Evolutionary conservation across 768 basidiomycete genomes (phyloP).

Genomic region (Lentinula sp.): DNA sequence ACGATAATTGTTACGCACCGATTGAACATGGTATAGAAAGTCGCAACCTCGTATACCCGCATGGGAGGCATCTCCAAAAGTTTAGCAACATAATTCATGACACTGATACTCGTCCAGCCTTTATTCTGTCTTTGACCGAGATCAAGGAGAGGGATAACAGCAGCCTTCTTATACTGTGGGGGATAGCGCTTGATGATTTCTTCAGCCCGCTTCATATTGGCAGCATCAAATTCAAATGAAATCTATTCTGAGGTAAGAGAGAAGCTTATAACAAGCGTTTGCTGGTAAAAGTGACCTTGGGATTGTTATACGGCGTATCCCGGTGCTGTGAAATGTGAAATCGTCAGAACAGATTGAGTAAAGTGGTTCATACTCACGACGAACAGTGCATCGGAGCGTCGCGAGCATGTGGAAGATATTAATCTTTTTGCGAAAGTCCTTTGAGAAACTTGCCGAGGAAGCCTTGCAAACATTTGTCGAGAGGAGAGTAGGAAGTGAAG

Average conservation of each 20-base stretch:
- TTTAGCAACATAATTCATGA: conserved; percentile 98
- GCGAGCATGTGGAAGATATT: conserved; percentile 36
- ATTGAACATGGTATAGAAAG: conserved; percentile 99
- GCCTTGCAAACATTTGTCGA: conserved; percentile 24
- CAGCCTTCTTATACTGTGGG: conserved; percentile 97
- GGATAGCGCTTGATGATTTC: conserved; percentile 94
- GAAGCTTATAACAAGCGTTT: background rate
- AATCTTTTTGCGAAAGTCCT: conserved; percentile 22
- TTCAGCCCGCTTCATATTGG: conserved; percentile 79
- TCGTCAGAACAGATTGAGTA: conserved; percentile 9
- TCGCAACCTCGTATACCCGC: conserved; percentile 99
- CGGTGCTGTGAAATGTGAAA: conserved; percentile 62
- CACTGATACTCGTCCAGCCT: conserved; percentile 96
- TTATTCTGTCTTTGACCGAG: conserved; percentile 97
- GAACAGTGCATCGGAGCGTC: conserved; percentile 80
- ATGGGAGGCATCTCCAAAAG: conserved; percentile 92
- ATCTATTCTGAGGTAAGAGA: conserved; percentile 45
- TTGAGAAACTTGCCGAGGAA: conserved; percentile 24
- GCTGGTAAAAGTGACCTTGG: conserved; percentile 45
- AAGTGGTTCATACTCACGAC: conserved; percentile 48
- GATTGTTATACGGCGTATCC: conserved; percentile 92
- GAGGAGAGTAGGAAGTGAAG: background rate
- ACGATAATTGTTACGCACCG: conserved; percentile 42
- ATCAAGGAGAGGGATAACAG: conserved; percentile 94
- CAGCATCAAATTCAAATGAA: conserved; percentile 77